A percentile compares a stretch with the other conserved stretches of the same genome.
Evolutionary conservation across 768 basidiomycete genomes (phyloP).

Genomic region (Chalciporus pseudorubinellus): DNA sequence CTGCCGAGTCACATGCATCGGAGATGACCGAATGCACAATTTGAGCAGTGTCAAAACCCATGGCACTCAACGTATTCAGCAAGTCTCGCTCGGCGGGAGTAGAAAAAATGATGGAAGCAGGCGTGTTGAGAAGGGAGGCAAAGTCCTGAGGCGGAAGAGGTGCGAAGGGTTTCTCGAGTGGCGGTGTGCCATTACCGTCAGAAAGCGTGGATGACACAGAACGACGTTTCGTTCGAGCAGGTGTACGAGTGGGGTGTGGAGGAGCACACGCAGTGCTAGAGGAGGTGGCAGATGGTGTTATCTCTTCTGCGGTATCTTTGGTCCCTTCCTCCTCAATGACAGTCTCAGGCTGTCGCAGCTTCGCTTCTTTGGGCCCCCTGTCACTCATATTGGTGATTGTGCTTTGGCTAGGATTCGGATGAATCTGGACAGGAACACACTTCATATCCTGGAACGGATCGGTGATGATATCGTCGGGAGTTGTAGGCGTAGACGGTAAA

Average conservation of each 20-base stretch:
- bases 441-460: slow-evolving; percentile 42
- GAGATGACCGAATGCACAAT: slow-evolving; percentile 90
- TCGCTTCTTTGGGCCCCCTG: slow-evolving; percentile 27
- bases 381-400: slow-evolving; percentile 51
- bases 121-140: slow-evolving; percentile 57
- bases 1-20: slow-evolving; percentile 89
- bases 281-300: slow-evolving; percentile 21
- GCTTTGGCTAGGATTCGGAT: slow-evolving; percentile 53
- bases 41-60: slow-evolving; percentile 93
- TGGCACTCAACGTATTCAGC: slow-evolving; percentile 63
- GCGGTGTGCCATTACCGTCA: slow-evolving; percentile 52
- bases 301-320: slow-evolving; percentile 2
- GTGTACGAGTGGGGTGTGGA: slow-evolving; percentile 77
- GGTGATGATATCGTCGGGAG: slow-evolving; percentile 46
- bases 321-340: slow-evolving; percentile 50
- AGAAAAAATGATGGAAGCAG: slow-evolving; percentile 82
- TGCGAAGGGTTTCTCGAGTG: slow-evolving; percentile 43
- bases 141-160: slow-evolving; percentile 52
- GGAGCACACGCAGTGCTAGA: slow-evolving; percentile 36
- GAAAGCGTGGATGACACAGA: slow-evolving; percentile 89
- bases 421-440: slow-evolving; percentile 33
- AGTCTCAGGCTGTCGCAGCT: slow-evolving; percentile 43
- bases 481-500: slow-evolving; percentile 51
- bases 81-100: slow-evolving; percentile 78
- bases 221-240: slow-evolving; percentile 91